Evolutionary conservation across 495 filamentous ascomycete species (phyloP).

Genomic region (Hypomontagnella monticulosa): DNA sequence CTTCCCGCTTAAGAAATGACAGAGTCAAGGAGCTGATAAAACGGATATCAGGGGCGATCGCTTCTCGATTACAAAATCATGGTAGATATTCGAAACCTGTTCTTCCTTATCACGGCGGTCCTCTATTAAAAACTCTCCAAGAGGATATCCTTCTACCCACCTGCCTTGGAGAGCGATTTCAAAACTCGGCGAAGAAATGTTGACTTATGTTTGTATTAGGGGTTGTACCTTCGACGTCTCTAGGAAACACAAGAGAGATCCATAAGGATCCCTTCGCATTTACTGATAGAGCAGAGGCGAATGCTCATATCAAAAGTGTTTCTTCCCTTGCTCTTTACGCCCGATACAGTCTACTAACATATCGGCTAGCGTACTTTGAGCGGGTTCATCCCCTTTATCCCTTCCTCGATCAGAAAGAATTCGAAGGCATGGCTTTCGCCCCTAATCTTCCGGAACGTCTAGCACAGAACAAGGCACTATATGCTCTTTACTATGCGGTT

Average conservation of each 20-base stretch:
- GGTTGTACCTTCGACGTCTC: slow-evolving; percentile 9
- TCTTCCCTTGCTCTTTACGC: background rate
- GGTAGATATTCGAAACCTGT: background rate
- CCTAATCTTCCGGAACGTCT: slow-evolving; percentile 39
- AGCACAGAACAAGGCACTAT: slow-evolving; percentile 22
- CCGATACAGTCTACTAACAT: background rate
- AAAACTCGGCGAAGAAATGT: background rate
- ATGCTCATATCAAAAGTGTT: slow-evolving; percentile 21
- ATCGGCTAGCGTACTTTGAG: slow-evolving; percentile 49
- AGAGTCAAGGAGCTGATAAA: slow-evolving; percentile 44
- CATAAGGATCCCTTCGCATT: slow-evolving; percentile 13
- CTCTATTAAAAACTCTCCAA: too few species aligned
- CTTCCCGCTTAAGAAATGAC: slow-evolving; percentile 45
- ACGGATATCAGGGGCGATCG: slow-evolving; percentile 38
- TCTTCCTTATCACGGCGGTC: too few species aligned
- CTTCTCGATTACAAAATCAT: slow-evolving; percentile 26
- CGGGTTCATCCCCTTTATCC: slow-evolving; percentile 50
- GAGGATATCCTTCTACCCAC: too few species aligned
- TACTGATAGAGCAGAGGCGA: slow-evolving; percentile 35
- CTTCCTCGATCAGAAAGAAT: slow-evolving; percentile 47
- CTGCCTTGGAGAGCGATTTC: too few species aligned
- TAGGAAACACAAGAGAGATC: background rate
- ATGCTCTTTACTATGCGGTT: slow-evolving; percentile 49
- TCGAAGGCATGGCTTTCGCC: slow-evolving; percentile 41
- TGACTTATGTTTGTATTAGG: background rate